Conservation (phyloP, 2,329 filamentous ascomycete species). For the Orbilia oligospora region DNA sequence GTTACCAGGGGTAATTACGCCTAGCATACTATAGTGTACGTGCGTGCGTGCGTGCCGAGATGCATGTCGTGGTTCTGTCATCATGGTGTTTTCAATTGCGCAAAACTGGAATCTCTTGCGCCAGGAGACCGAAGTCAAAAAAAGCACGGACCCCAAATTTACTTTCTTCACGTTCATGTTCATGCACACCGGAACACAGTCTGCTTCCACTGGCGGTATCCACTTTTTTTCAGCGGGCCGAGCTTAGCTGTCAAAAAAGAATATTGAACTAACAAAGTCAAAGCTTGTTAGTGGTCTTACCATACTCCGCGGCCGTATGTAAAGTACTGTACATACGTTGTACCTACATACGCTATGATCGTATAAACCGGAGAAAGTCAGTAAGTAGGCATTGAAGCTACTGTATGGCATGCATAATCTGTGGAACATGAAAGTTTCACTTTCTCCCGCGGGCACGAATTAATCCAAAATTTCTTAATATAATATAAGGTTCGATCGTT, state of each 20-base stretch:
- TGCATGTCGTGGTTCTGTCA: constrained; percentile 35
- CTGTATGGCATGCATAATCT: constrained; percentile 52
- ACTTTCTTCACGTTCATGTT: neutral
- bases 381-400: constrained; percentile 6
- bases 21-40: neutral
- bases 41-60: constrained; percentile 7
- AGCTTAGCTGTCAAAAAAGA: constrained; percentile 45
- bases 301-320: no score
- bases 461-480: constrained; percentile 24
- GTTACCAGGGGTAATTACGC: constrained; percentile 15
- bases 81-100: constrained; percentile 55
- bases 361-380: neutral
- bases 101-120: constrained; percentile 45
- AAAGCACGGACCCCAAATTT: constrained; percentile 44
- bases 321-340: no score
- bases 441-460: constrained; percentile 4
- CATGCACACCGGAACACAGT: constrained; percentile 4
- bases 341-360: neutral
- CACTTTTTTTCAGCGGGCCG: constrained; percentile 26
- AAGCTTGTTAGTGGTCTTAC: no score
- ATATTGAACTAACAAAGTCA: no score
- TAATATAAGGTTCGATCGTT: constrained; percentile 53
- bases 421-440: constrained; percentile 58
- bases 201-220: neutral
- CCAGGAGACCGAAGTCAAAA: constrained; percentile 30